These are phyloP conservation scores for Mycena crocata DNA, from an alignment of 768 basidiomycete genomes.

Conservation along the genomic window DNA sequence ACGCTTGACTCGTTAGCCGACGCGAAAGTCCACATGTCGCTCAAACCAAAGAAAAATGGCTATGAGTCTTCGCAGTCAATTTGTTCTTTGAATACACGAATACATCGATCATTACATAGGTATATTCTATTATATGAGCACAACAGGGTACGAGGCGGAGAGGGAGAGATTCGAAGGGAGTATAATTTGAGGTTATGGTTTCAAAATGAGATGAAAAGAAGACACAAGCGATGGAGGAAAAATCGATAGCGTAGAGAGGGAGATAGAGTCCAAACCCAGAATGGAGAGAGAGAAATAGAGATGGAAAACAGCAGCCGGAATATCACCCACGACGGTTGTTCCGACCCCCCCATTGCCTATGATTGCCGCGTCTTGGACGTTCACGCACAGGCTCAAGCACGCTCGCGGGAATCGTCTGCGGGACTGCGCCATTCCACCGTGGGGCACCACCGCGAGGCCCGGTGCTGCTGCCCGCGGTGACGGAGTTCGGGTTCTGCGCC, in stretches of 20 bases:
- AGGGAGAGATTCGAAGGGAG: conserved; percentile 5
- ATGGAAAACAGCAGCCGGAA: background rate
- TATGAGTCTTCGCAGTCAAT: too few species aligned
- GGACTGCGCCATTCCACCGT: conserved; percentile 11
- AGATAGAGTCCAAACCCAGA: background rate
- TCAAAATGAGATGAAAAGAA: background rate
- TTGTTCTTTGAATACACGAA: conserved; percentile 14
- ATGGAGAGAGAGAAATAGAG: background rate
- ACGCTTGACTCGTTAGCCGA: too few species aligned
- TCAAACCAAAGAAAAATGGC: too few species aligned
- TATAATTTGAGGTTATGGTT: conserved; percentile 26
- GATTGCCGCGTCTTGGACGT: background rate
- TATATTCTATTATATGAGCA: conserved; percentile 24
- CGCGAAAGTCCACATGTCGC: too few species aligned
- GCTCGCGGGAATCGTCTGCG: conserved; percentile 11
- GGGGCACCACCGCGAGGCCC: background rate
- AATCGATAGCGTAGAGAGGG: background rate
- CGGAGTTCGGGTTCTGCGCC: conserved; percentile 20
- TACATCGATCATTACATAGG: conserved; percentile 22
- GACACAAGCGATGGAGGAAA: background rate
- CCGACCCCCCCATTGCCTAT: background rate
- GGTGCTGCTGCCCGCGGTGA: background rate
- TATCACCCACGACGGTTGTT: background rate
- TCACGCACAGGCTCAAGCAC: background rate
- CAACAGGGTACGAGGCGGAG: conserved; percentile 1